A percentile compares a stretch with the other conserved stretches of the same genome.
These are phyloP conservation scores for Solanum corneliomulleri DNA, from an alignment of 257 asterid genomes.

Conservation along the genomic window DNA sequence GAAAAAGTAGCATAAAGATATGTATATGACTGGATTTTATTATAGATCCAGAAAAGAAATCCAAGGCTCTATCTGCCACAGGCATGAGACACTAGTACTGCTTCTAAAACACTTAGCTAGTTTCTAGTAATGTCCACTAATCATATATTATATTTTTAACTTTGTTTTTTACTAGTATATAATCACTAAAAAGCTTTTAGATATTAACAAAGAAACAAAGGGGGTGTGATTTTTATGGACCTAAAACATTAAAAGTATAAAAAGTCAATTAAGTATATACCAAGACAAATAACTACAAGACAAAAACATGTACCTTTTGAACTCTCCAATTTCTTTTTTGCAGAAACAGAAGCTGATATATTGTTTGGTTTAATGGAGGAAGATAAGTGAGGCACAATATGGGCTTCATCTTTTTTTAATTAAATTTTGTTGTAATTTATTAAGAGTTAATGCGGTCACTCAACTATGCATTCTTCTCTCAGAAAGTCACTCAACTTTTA, in stretches of 20 bases:
- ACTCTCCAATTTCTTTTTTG: conserved; percentile 5
- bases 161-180: background rate
- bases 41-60: background rate
- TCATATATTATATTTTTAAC: background rate
- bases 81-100: background rate
- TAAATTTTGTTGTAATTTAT: background rate
- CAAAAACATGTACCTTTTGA: conserved; percentile 19
- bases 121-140: background rate
- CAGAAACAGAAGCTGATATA: background rate
- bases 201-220: background rate
- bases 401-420: background rate
- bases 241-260: background rate
- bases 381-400: background rate
- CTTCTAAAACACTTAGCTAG: background rate
- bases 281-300: conserved; percentile 34
- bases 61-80: background rate
- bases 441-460: too few relatives aligned
- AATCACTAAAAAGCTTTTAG: background rate
- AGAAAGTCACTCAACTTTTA: too few relatives aligned
- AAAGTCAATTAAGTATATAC: conserved; percentile 12
- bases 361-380: conserved; percentile 4
- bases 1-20: background rate
- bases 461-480: too few relatives aligned
- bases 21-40: background rate
- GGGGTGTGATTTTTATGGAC: background rate